Percentiles rank a stretch among this genome's conserved stretches.
These are phyloP conservation scores for Spiraea crenata DNA, from an alignment of 331 rosid genomes.

Conservation along the genomic window DNA sequence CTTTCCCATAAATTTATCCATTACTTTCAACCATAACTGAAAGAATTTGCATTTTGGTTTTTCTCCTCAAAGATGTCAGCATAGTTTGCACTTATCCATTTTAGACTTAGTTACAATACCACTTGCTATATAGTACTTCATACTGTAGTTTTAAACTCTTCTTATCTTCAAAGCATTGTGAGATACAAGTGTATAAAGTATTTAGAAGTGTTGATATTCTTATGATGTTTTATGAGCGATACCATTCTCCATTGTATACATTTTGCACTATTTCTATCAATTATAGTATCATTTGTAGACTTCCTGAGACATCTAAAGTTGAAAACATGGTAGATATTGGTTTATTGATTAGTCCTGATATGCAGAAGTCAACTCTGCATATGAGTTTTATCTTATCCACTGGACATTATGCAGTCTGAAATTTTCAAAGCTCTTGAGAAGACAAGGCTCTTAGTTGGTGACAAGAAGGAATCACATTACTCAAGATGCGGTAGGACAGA, in stretches of 20 bases:
- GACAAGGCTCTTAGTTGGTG: conserved; percentile 72
- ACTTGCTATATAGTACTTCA: neutral
- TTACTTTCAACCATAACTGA: neutral
- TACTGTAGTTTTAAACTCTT: no score
- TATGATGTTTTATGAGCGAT: neutral
- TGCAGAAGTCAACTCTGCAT: conserved; percentile 7
- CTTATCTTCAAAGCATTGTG: no score
- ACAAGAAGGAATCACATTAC: conserved; percentile 81
- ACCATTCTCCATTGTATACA: neutral
- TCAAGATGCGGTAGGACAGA: conserved; percentile 98
- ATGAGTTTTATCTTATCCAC: conserved; percentile 20
- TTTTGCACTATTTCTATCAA: neutral
- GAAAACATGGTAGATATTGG: neutral
- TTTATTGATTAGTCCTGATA: conserved; percentile 2
- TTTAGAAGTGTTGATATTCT: neutral
- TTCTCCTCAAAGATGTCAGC: neutral
- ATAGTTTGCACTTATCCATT: neutral
- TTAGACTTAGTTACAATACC: neutral
- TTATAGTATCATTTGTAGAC: neutral
- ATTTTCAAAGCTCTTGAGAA: conserved; percentile 72
- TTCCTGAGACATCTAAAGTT: neutral
- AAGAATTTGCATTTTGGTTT: neutral
- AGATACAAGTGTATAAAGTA: neutral
- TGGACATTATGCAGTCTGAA: conserved; percentile 65
- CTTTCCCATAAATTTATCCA: neutral